These are phyloP conservation scores for Carex pumila DNA, from an alignment of 176 grass and related monocot species.

Conservation along the genomic window DNA sequence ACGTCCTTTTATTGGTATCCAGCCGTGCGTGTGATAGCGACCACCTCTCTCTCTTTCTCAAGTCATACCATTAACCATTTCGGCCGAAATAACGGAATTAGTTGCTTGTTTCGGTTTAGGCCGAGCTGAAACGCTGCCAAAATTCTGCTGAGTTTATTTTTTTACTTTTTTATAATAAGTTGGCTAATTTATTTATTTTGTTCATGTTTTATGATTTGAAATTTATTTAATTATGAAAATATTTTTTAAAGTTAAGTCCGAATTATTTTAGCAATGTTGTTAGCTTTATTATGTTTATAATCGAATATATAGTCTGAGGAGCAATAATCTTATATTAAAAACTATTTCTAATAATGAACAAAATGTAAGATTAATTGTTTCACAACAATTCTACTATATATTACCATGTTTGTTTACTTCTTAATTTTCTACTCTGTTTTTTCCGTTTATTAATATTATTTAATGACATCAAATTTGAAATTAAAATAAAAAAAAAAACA, in stretches of 20 bases:
- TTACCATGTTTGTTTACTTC: neutral
- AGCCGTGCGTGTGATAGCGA: slow-evolving; percentile 20
- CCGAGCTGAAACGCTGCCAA: neutral
- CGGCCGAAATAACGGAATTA: neutral
- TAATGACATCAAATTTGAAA: neutral
- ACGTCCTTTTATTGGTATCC: slow-evolving; percentile 2
- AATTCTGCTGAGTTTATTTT: neutral
- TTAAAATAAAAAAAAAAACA: neutral
- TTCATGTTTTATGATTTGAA: too few species aligned
- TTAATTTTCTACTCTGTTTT: neutral
- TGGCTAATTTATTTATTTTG: too few species aligned
- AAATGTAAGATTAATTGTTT: neutral
- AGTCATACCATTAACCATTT: neutral
- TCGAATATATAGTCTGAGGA: too few species aligned
- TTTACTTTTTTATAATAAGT: too few species aligned
- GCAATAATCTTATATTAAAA: neutral
- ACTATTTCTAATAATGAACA: neutral
- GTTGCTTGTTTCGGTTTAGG: neutral
- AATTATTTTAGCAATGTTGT: too few species aligned
- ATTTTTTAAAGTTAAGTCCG: too few species aligned
- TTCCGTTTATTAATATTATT: neutral
- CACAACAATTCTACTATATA: neutral
- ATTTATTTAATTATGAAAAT: too few species aligned
- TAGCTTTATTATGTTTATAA: too few species aligned
- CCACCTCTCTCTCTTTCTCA: neutral